phyloP scores from a whole-genome alignment of 805 yeast species.

The Yamadazyma nakazawae region DNA sequence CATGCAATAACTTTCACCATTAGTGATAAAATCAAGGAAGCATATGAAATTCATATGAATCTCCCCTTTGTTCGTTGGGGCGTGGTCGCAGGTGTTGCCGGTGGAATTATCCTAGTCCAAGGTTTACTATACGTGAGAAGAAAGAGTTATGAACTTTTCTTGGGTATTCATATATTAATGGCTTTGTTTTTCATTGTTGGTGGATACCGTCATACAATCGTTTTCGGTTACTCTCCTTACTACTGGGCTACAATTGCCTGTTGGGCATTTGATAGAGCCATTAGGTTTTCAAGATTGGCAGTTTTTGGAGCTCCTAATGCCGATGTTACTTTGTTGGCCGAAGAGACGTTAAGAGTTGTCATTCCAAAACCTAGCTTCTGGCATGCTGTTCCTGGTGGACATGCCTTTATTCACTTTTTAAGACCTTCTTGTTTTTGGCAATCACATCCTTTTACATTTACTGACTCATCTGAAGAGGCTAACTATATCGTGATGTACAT shows the following conservation, averaged over 20 bases:
- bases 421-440: constrained; percentile 39
- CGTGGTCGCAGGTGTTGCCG: constrained; percentile 24
- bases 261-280: constrained; percentile 36
- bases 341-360: constrained; percentile 36
- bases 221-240: constrained; percentile 24
- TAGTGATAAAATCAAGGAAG: constrained; percentile 5
- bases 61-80: constrained; percentile 27
- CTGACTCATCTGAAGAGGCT: constrained; percentile 23
- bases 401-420: constrained; percentile 38
- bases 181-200: constrained; percentile 47
- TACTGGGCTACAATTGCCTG: constrained; percentile 33
- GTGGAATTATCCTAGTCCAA: constrained; percentile 45
- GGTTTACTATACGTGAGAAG: constrained; percentile 52
- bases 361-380: constrained; percentile 37
- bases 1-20: constrained; percentile 54
- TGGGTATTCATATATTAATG: constrained; percentile 30
- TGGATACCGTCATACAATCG: constrained; percentile 51
- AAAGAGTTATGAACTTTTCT: constrained; percentile 50
- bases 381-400: constrained; percentile 40
- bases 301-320: constrained; percentile 34
- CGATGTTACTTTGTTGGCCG: constrained; percentile 31
- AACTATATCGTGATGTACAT: constrained; percentile 28
- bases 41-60: constrained; percentile 13
- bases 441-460: constrained; percentile 42
- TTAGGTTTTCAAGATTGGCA: constrained; percentile 29